A percentile compares a stretch with the other conserved stretches of the same genome.
Conservation (phyloP, 2,329 filamentous ascomycete species). For the Trichoderma sp. region DNA sequence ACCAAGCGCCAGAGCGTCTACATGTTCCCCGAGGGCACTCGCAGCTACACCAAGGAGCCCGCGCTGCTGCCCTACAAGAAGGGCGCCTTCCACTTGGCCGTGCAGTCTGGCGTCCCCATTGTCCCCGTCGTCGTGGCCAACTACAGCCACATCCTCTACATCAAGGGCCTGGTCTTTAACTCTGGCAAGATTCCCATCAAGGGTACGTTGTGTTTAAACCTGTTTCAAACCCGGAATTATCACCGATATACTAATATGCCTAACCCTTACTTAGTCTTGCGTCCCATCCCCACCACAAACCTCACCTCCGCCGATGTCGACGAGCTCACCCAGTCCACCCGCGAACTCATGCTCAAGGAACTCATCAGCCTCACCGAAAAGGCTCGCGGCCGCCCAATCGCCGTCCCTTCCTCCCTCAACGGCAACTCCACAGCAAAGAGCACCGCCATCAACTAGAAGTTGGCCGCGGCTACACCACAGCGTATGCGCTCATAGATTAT, state of each 20-base stretch:
- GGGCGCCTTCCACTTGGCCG: constrained; percentile 92
- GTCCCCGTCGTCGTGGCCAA: constrained; percentile 81
- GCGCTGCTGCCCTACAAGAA: constrained; percentile 95
- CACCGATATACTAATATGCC: background rate
- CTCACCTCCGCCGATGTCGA: constrained; percentile 76
- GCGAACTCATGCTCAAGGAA: constrained; percentile 73
- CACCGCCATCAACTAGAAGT: constrained; percentile 30
- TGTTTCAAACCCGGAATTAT: background rate
- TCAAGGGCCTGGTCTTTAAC: constrained; percentile 63
- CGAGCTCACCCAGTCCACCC: constrained; percentile 62
- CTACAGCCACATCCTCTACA: constrained; percentile 69
- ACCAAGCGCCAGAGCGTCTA: constrained; percentile 71
- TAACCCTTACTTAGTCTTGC: constrained; percentile 56
- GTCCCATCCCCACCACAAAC: constrained; percentile 73
- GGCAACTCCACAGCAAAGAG: constrained; percentile 28
- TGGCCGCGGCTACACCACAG: background rate
- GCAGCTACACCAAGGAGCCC: constrained; percentile 81
- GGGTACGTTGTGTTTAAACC: constrained; percentile 44
- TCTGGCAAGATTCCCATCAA: constrained; percentile 71
- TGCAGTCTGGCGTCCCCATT: constrained; percentile 90
- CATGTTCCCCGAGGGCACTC: constrained; percentile 89
- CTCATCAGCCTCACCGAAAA: constrained; percentile 53
- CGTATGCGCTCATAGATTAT: background rate
- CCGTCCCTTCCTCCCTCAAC: constrained; percentile 29
- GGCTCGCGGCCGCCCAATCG: constrained; percentile 42